Conservation (phyloP, 495 filamentous ascomycete genomes). For the Eremomyces bilateralis region DNA sequence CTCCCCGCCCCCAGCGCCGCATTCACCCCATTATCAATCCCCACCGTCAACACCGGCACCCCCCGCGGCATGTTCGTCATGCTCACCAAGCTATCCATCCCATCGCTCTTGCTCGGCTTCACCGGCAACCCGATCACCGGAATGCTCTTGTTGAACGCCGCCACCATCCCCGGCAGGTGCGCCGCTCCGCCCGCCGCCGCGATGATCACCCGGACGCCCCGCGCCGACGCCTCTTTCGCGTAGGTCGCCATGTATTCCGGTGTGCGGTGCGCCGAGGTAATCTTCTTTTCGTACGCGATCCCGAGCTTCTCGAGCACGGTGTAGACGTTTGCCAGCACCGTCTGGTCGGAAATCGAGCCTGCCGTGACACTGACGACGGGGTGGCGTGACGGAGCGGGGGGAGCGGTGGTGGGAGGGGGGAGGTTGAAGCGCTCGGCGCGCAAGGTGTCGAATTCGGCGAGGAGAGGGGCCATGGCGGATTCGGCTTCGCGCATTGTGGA, state of each 20-base stretch:
- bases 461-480: constrained; percentile 29
- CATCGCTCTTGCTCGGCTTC: constrained; percentile 67
- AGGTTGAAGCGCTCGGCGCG: constrained; percentile 5
- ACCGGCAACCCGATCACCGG: constrained; percentile 89
- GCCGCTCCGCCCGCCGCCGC: constrained; percentile 87
- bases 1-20: constrained; percentile 74
- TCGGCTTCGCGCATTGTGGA: constrained; percentile 52
- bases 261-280: constrained; percentile 89
- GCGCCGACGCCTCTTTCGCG: constrained; percentile 40
- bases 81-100: constrained; percentile 69
- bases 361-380: constrained; percentile 71
- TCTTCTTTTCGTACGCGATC: constrained; percentile 54
- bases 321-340: constrained; percentile 52
- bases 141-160: constrained; percentile 62
- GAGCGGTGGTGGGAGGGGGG: neutral
- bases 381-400: neutral
- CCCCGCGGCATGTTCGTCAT: constrained; percentile 78
- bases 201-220: constrained; percentile 75
- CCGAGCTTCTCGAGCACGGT: constrained; percentile 54
- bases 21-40: constrained; percentile 85
- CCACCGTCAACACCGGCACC: constrained; percentile 62
- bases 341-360: constrained; percentile 88
- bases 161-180: constrained; percentile 84
- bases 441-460: constrained; percentile 15
- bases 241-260: constrained; percentile 63